Evolutionary conservation across 306 rosid species (phyloP).

Genomic region (Ormosia emarginata): DNA sequence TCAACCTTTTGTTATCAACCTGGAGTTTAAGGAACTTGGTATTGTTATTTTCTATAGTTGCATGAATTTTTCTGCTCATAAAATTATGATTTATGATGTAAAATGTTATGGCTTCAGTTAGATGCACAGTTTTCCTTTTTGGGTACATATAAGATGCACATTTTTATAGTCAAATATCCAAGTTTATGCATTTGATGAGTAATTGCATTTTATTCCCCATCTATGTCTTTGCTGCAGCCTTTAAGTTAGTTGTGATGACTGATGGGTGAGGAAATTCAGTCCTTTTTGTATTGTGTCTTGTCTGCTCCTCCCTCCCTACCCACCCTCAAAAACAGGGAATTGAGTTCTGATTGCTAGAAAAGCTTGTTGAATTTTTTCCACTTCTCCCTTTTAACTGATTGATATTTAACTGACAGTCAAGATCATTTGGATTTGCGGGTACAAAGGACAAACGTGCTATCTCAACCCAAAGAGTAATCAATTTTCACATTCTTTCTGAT

Average conservation of each 20-base stretch:
- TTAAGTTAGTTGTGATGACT: neutral
- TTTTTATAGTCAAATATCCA: neutral
- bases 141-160: neutral
- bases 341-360: neutral
- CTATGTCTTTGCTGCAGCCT: neutral
- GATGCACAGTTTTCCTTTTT: neutral
- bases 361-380: neutral
- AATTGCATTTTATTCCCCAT: neutral
- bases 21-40: neutral
- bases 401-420: constrained; percentile 52
- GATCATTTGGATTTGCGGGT: constrained; percentile 96
- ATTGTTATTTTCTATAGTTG: neutral
- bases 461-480: constrained; percentile 82
- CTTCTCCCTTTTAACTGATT: neutral
- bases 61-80: neutral
- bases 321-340: neutral
- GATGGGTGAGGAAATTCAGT: constrained; percentile 2
- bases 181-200: constrained; percentile 6
- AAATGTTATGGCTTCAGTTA: constrained; percentile 1
- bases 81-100: constrained; percentile 6
- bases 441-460: constrained; percentile 95
- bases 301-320: neutral
- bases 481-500: constrained; percentile 12
- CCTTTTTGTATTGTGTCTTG: constrained; percentile 9
- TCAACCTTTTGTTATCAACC: neutral